These are phyloP conservation scores for Macrolepiota dolichaula DNA, from an alignment of 768 basidiomycete genomes.

Conservation along the genomic window DNA sequence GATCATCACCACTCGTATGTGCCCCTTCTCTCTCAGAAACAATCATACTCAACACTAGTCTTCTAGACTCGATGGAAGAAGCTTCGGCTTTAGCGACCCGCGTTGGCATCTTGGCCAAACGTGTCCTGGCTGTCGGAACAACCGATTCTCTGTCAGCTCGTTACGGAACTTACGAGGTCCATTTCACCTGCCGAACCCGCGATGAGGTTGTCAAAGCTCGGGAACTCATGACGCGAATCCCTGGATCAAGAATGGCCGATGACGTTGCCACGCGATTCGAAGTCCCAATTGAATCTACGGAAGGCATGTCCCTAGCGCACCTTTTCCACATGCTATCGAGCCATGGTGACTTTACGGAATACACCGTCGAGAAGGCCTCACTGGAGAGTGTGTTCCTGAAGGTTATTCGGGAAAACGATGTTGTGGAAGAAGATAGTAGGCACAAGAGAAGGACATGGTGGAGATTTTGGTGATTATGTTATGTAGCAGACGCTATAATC, in stretches of 20 bases:
- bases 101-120: slow-evolving; percentile 73
- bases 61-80: slow-evolving; percentile 78
- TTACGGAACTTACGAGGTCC: slow-evolving; percentile 74
- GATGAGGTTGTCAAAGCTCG: slow-evolving; percentile 59
- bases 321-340: slow-evolving; percentile 56
- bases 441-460: slow-evolving; percentile 17
- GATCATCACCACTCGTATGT: slow-evolving; percentile 68
- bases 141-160: slow-evolving; percentile 59
- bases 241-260: slow-evolving; percentile 63
- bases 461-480: slow-evolving; percentile 10
- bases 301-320: slow-evolving; percentile 48
- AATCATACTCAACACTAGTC: neutral
- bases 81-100: slow-evolving; percentile 73
- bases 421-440: slow-evolving; percentile 40
- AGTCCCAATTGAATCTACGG: slow-evolving; percentile 47
- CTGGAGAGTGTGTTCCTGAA: slow-evolving; percentile 73
- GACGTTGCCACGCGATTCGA: slow-evolving; percentile 77
- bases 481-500: neutral
- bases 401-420: slow-evolving; percentile 61
- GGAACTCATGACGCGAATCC: slow-evolving; percentile 54
- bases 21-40: neutral
- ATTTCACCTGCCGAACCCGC: slow-evolving; percentile 64
- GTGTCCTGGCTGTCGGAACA: slow-evolving; percentile 69
- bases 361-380: slow-evolving; percentile 67
- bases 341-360: slow-evolving; percentile 56